Conservation (phyloP, 1,284 basidiomycete species). For the Moesziomyces sp. region DNA sequence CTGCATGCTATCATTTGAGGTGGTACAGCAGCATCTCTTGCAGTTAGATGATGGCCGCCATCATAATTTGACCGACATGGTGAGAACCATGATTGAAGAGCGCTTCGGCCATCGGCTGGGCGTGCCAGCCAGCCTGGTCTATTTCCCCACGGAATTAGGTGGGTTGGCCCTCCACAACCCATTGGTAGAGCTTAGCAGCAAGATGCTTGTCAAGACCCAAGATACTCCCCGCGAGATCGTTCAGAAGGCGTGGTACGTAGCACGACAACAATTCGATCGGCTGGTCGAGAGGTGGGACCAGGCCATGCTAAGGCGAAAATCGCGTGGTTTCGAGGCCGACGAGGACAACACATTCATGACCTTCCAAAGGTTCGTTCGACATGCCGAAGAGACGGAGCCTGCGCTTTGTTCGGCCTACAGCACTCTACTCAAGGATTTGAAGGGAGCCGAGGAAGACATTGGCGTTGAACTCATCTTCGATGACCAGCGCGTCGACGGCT, state of each 20-base stretch:
- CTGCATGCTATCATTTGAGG: conserved; percentile 12
- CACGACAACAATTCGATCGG: too few species aligned
- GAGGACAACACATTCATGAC: too few species aligned
- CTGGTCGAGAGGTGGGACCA: too few species aligned
- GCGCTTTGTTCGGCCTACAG: too few species aligned
- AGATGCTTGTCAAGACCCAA: conserved; percentile 5
- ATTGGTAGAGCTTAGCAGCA: conserved; percentile 8
- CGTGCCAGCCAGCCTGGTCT: neutral
- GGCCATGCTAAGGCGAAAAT: too few species aligned
- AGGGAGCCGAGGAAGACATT: too few species aligned
- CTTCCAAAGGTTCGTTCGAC: too few species aligned
- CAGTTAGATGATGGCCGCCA: neutral
- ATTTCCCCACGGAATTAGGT: conserved; percentile 5
- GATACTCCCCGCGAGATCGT: conserved; percentile 4
- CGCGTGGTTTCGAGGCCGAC: too few species aligned
- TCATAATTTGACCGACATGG: conserved; percentile 1
- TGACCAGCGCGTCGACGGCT: too few species aligned
- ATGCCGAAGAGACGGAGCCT: too few species aligned
- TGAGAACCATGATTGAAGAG: conserved; percentile 5
- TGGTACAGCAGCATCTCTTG: conserved; percentile 8
- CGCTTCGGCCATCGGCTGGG: conserved; percentile 2
- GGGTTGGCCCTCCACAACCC: conserved; percentile 7
- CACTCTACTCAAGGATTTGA: too few species aligned
- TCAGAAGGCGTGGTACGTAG: neutral
- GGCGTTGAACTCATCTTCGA: too few species aligned